Percentiles rank a stretch among this genome's conserved stretches.
These are phyloP conservation scores for Fraxinus sp. DNA, from an alignment of 305 asterid genomes.

Conservation along the genomic window DNA sequence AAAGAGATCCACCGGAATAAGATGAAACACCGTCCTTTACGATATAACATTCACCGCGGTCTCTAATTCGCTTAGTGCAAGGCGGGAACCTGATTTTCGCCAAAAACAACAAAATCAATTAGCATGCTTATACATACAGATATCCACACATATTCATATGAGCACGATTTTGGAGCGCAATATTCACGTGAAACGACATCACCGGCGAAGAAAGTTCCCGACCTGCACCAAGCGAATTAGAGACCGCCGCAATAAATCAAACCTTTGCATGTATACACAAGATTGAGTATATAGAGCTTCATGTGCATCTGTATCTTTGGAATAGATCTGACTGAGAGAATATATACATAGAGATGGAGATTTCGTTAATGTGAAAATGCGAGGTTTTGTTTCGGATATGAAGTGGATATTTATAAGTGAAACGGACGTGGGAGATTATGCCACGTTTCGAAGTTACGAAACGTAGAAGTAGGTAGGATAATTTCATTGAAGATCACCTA, in stretches of 20 bases:
- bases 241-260: constrained; percentile 53
- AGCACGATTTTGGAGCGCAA: constrained; percentile 20
- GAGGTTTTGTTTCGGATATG: constrained; percentile 1
- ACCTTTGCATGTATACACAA: constrained; percentile 1
- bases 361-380: neutral
- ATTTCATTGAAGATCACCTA: neutral
- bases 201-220: constrained; percentile 62
- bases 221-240: constrained; percentile 99
- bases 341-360: constrained; percentile 2
- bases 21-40: neutral
- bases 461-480: constrained; percentile 5
- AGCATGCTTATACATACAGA: neutral
- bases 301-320: neutral
- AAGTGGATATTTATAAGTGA: constrained; percentile 33
- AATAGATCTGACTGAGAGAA: constrained; percentile 22
- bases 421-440: constrained; percentile 27
- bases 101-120: constrained; percentile 23
- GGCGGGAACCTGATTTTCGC: constrained; percentile 64
- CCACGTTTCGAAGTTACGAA: constrained; percentile 39
- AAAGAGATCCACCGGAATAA: constrained; percentile 28
- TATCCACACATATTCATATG: constrained; percentile 12
- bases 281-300: neutral
- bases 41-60: constrained; percentile 46
- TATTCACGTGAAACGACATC: constrained; percentile 15
- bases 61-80: constrained; percentile 92